Conservation (phyloP, 371 early-diverging fungal genomes). For the Mucor plumbeus region DNA sequence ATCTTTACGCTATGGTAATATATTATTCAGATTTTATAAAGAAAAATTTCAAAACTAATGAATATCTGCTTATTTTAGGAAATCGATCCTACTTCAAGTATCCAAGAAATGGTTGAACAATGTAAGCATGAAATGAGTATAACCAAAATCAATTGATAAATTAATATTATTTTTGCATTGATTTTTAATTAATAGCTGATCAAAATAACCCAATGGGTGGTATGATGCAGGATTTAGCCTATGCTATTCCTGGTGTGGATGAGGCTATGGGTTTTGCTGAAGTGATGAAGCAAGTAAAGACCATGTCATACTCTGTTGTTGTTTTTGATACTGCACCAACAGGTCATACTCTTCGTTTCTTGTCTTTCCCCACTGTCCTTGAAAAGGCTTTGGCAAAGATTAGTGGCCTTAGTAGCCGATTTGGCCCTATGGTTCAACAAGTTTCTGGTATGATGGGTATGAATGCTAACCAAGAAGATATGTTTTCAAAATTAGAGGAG, state of each 20-base stretch:
- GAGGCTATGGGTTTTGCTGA: conserved; percentile 99
- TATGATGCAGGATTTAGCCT: conserved; percentile 95
- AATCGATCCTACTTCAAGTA: conserved; percentile 96
- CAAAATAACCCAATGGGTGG: conserved; percentile 83
- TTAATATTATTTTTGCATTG: not conserved
- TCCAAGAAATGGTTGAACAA: conserved; percentile 96
- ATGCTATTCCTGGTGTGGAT: conserved; percentile 98
- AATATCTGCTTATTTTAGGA: conserved; percentile 61
- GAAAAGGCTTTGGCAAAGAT: conserved; percentile 97
- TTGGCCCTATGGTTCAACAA: conserved; percentile 96
- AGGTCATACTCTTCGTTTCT: conserved; percentile 98
- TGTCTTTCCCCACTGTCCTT: conserved; percentile 95
- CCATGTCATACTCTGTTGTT: conserved; percentile 97
- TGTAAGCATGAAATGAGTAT: conserved; percentile 49
- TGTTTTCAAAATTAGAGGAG: conserved; percentile 92
- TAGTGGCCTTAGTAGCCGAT: conserved; percentile 86
- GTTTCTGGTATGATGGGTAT: conserved; percentile 96
- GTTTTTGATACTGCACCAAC: conserved; percentile 99
- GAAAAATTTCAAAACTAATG: not conserved
- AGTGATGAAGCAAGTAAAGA: conserved; percentile 98
- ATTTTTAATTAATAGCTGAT: conserved; percentile 57
- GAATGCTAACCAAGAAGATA: conserved; percentile 89
- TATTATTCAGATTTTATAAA: not conserved
- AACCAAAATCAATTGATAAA: not conserved
- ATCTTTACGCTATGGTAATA: conserved; percentile 93